These are phyloP conservation scores for Naganishia liquefaciens DNA, from an alignment of 1,284 basidiomycete species.

Conservation along the genomic window DNA sequence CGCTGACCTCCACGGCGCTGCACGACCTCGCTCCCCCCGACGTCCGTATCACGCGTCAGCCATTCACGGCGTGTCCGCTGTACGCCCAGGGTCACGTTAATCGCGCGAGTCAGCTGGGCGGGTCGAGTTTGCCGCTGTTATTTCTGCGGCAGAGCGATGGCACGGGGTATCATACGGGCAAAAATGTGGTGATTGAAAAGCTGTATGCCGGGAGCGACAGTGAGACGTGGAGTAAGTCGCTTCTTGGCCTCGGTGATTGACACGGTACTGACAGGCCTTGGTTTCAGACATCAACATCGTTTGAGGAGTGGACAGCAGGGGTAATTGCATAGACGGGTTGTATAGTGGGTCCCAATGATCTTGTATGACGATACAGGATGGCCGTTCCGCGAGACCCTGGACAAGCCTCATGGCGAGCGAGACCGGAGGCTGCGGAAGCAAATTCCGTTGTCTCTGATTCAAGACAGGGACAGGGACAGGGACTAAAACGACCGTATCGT, in stretches of 20 bases:
- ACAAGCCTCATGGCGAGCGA: too few species aligned
- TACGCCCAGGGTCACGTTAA: constrained; percentile 31
- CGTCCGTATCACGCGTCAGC: constrained; percentile 31
- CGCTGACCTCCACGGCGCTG: constrained; percentile 19
- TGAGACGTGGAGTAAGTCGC: constrained; percentile 31
- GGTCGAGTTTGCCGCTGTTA: constrained; percentile 33
- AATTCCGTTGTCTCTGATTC: too few species aligned
- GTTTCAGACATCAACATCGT: constrained; percentile 21
- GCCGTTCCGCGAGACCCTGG: too few species aligned
- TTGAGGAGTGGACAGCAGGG: neutral
- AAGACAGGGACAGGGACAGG: too few species aligned
- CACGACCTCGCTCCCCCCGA: constrained; percentile 20
- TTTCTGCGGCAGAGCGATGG: constrained; percentile 34
- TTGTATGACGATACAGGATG: too few species aligned
- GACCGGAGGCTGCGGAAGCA: too few species aligned
- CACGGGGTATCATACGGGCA: constrained; percentile 36
- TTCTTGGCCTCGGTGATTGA: neutral
- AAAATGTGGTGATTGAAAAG: constrained; percentile 34
- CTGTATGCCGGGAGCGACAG: constrained; percentile 24
- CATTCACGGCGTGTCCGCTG: constrained; percentile 27
- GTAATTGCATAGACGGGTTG: neutral
- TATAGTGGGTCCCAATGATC: too few species aligned
- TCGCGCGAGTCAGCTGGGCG: constrained; percentile 26
- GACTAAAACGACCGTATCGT: too few species aligned
- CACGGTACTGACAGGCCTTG: constrained; percentile 6